phyloP scores from a whole-genome alignment of 2,329 filamentous ascomycete genomes.

The Fusarium pseudoanthophilum region DNA sequence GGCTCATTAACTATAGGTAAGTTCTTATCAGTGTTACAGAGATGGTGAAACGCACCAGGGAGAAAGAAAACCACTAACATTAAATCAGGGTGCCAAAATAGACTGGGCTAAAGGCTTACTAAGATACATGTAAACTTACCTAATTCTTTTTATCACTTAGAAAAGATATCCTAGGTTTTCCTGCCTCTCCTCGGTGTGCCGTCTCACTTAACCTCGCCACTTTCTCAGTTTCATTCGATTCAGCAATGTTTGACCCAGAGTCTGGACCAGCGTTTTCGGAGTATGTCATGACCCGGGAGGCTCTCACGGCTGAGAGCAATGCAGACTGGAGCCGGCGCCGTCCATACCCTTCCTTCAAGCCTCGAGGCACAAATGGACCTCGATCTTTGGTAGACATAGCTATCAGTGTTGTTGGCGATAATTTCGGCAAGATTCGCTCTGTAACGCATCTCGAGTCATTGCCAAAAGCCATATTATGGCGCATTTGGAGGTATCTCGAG shows the following conservation, averaged over 20 bases:
- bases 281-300: slow-evolving; percentile 49
- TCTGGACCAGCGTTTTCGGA: slow-evolving; percentile 53
- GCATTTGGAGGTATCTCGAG: slow-evolving; percentile 54
- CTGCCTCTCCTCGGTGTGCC: neutral
- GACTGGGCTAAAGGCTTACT: neutral
- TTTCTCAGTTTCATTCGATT: neutral
- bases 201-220: neutral
- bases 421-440: slow-evolving; percentile 50
- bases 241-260: slow-evolving; percentile 49
- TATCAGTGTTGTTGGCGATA: slow-evolving; percentile 51
- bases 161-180: neutral
- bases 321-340: slow-evolving; percentile 52
- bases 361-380: slow-evolving; percentile 47
- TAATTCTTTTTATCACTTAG: neutral
- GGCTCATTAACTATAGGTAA: neutral
- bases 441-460: slow-evolving; percentile 49
- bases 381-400: slow-evolving; percentile 54
- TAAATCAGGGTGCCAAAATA: neutral
- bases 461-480: slow-evolving; percentile 50
- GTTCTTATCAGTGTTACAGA: neutral
- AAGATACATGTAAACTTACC: neutral
- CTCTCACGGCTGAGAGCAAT: slow-evolving; percentile 36
- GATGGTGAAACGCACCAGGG: neutral
- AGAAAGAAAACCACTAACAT: neutral
- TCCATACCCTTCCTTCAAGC: slow-evolving; percentile 44